Base-by-base conservation (phyloP, 495 filamentous ascomycete genomes). In the Penicillium mononematosum region DNA sequence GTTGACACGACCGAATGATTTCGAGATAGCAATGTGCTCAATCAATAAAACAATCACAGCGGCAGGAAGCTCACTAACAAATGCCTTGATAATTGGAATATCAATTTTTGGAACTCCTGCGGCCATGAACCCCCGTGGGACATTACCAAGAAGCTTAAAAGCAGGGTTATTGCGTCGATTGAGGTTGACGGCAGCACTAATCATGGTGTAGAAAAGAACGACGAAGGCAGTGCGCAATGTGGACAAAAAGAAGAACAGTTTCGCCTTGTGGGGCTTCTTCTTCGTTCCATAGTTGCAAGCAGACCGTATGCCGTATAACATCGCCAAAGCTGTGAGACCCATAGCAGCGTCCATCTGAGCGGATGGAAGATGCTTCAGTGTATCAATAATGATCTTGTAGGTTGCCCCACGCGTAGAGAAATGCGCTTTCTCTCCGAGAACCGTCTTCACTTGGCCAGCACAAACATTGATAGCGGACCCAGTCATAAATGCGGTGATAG, bases 401-500 rank as follows among this genome's bases (percentile, higher is more conserved):
- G 93, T 88, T 1, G 91, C 61, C 11, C 84, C 89, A 61, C 89
- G 80, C 12, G 85, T 90, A 46, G 81, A 83, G 70, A 93, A 87
- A 1, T 73, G 62, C 1, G 81, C 83, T 0, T 75, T 83, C 69
- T 94, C 88, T 7, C 93, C 93, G 78, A 98, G 87, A 74, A 98
- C 64, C 3, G 79, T 79, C 3, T 88, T 84, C 36, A 96, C 79
- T 70, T 96, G 93, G 16, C 93, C 92, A 50, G 84, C 81, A 29
- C 84, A 84, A 66, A 98, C 96, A 63, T 85, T 95, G 71, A 98
- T 76, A n/a, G 93, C 93, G 0, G 92, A 94, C 6, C 93, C 93
- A 5, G 93, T 96, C 91, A 98, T 96, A 81, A 93, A 96, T 4
- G 93, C 90, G n/a, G 87, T 88, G 50, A 96, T 92, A 1, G 92